A percentile compares a stretch with the other conserved stretches of the same genome.
phyloP scores from a whole-genome alignment of 495 filamentous ascomycete genomes.

The Xylaria flabelliformis region DNA sequence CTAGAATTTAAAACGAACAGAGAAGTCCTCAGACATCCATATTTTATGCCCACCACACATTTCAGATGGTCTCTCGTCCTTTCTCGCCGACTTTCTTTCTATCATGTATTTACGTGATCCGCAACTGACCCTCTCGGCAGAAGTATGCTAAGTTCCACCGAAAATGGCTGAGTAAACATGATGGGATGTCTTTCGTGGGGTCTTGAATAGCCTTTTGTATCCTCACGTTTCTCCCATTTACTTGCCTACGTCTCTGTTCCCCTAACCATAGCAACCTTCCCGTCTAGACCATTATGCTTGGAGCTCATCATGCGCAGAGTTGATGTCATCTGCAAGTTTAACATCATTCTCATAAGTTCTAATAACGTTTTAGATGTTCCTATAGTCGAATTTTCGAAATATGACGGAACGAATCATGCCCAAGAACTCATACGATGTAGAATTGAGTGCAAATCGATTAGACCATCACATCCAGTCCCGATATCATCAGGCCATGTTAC shows the following conservation, averaged over 20 bases:
- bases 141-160: not conserved
- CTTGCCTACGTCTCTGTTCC: not conserved
- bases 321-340: not conserved
- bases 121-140: not conserved
- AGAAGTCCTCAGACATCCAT: no score
- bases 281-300: not conserved
- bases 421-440: not conserved
- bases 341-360: not conserved
- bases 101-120: not conserved
- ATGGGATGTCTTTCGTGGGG: not conserved
- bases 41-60: no score
- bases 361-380: not conserved
- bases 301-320: not conserved
- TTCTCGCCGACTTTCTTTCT: no score
- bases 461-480: not conserved
- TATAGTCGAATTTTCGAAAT: not conserved
- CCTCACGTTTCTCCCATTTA: not conserved
- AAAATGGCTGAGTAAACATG: not conserved
- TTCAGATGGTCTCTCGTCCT: no score
- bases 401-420: not conserved
- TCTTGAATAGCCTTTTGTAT: not conserved
- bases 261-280: not conserved
- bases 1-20: no score
- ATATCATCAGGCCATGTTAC: slow-evolving; percentile 8
- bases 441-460: not conserved